Base-by-base conservation (phyloP, 192 early-diverging fungal species). In the Backusella psychrophila region DNA sequence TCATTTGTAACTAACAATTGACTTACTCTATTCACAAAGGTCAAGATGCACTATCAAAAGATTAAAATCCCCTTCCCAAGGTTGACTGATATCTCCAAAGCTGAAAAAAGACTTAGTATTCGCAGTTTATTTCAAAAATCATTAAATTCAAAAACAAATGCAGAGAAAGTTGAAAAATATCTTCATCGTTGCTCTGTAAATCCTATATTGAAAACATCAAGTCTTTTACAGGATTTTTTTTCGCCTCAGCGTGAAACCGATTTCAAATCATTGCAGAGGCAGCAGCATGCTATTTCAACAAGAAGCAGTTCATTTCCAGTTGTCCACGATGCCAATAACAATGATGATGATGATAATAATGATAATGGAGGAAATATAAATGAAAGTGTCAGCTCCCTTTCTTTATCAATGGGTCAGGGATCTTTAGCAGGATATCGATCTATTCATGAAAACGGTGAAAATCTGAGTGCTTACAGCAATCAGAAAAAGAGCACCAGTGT, bases 121-220 rank as follows among this genome's bases (percentile, higher is more conserved):
- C 78, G 83, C 71, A 42, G 14, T 63, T 29, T 71, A 12, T 71
- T 71, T 21, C 69, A 71, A 14, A 14, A n/a, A 6, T 29, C 36
- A 21, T n/a, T 38, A 5, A 74, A 66, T 53, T 53, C 81, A 35
- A 56, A 56, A 56, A 23, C 52, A n/a, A 86, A 74, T 42, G 78
- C 82, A 5, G 85, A 86, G 53, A 86, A 86, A 66, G 72, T 86
- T 7, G 87, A 88, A 59, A 68, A 46, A 21, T 88, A 88, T 26
- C 71, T 88, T 19, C 72, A 79, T 14, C 80, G 80, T 56, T 83
- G 83, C 14, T 49, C 84, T 0, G 53, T 71, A 0, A 79, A 88
- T 71, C 77, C 75, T 14, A 52, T 79, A 29, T 66, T 86, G 6
- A 73, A 74, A 46, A 78, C 46, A 41, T 88, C 85, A 2, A 41